Conservation (phyloP, 345 rosid genomes). For the Salix dunnii region DNA sequence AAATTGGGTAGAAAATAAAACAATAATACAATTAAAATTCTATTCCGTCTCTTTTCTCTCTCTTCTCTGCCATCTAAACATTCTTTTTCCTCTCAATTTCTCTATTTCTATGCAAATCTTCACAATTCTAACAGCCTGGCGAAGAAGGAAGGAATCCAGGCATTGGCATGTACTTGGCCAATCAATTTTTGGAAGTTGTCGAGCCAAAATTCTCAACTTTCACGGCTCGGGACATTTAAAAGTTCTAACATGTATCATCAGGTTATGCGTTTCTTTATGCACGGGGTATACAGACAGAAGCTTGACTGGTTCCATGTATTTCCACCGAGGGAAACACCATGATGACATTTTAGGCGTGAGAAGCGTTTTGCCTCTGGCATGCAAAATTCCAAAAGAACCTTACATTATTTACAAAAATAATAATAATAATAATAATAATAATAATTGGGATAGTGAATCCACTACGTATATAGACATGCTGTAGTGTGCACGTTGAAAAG, state of each 20-base stretch:
- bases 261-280: neutral
- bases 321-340: slow-evolving; percentile 7
- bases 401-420: too few species aligned
- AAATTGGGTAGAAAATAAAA: too few species aligned
- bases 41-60: too few species aligned
- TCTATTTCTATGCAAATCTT: too few species aligned
- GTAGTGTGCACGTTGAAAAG: too few species aligned
- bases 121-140: too few species aligned
- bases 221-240: neutral
- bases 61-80: too few species aligned
- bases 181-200: neutral
- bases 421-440: too few species aligned
- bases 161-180: neutral
- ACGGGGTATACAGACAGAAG: neutral
- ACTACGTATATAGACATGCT: too few species aligned
- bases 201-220: neutral
- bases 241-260: neutral
- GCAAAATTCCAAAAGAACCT: neutral
- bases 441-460: too few species aligned
- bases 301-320: neutral
- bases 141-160: neutral
- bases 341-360: slow-evolving; percentile 4
- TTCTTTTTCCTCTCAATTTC: too few species aligned
- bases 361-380: slow-evolving; percentile 3
- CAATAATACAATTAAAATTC: too few species aligned